Percentiles rank a stretch among this genome's conserved stretches.
These are phyloP conservation scores for Akanthomyces dipterigenus DNA, from an alignment of 2,329 filamentous ascomycete species.

Conservation along the genomic window DNA sequence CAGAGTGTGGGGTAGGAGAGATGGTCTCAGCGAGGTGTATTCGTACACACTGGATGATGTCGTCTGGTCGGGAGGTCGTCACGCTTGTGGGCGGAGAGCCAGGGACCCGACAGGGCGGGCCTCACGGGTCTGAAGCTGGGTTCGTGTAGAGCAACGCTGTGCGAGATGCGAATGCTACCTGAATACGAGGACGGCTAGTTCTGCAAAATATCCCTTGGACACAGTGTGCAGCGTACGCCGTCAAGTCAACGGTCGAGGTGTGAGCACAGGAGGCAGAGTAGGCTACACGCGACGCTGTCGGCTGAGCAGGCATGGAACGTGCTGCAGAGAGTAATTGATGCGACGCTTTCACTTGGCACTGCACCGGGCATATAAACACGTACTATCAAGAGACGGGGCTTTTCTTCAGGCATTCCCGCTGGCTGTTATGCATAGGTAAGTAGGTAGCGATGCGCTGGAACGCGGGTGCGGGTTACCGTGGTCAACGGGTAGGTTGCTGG, in stretches of 20 bases:
- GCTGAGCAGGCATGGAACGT: background rate
- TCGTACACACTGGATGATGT: background rate
- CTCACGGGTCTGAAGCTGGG: too few relatives aligned
- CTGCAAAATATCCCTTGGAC: too few relatives aligned
- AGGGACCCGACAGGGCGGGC: background rate
- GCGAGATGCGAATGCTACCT: background rate
- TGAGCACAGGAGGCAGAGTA: background rate
- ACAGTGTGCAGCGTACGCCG: background rate
- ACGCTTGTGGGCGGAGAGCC: background rate
- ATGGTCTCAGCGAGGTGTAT: background rate
- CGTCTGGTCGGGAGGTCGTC: background rate
- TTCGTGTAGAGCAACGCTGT: background rate
- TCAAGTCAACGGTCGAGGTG: background rate
- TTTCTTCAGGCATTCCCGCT: background rate
- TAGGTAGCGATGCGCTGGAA: slow-evolving; percentile 1
- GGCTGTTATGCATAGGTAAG: background rate
- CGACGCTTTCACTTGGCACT: too few relatives aligned
- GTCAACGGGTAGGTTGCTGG: background rate
- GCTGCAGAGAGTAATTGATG: too few relatives aligned
- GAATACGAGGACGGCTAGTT: background rate
- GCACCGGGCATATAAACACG: too few relatives aligned
- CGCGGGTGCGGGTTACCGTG: background rate
- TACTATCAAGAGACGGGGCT: too few relatives aligned
- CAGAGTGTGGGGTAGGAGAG: background rate
- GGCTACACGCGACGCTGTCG: background rate